Base-by-base conservation (phyloP, 2,329 filamentous ascomycete genomes). In the Penicillium sp. region DNA sequence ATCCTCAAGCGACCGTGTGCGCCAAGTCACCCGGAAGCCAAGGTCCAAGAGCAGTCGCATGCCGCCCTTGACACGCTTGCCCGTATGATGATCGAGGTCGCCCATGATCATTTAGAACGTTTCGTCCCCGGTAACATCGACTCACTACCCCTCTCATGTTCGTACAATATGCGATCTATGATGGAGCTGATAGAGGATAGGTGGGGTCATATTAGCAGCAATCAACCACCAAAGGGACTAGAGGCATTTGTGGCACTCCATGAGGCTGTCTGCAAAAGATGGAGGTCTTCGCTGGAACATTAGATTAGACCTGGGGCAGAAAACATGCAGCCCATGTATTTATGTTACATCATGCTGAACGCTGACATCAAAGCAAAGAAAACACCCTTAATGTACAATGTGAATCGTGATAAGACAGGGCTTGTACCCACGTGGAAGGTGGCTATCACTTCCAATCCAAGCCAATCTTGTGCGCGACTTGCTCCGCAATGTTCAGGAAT, bases 401-500 rank as follows among this genome's bases (percentile, higher is more conserved):
- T 22, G 22, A 13, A 42, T 7, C 19, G 1, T 42, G 0, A 22
- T 42, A 22, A 22, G 2, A 42, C 10, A 14, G 11, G 3, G 19
- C n/a, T 7, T 42, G 9, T 3, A n/a, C 7, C 3, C 8, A 2
- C 5, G 8, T 42, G 19, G 5, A 42, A 42, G 19, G 11, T 53
- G 37, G 27, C n/a, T 8, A 24, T 55, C 46, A 73, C 27, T 61
- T 68, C 75, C 75, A 79, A 47, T 72, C 63, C 50, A 82, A 52
- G 4, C 75, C 79, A 53, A 81, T 71, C 58, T 76, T 78, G 42
- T 54, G 67, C 7, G 74, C 78, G 10, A 85, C 74, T 57, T 78
- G 73, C 52, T 82, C 78, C 1, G 90, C 90, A 70, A 96, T 87
- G 19, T 81, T 78, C 56, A 88, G 76, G 71, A 97, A 99, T 1